A percentile compares a stretch with the other conserved stretches of the same genome.
These are phyloP conservation scores for Asterionellopsis glacialis DNA, from an alignment of 108 stramenopile genomes.

Conservation along the genomic window DNA sequence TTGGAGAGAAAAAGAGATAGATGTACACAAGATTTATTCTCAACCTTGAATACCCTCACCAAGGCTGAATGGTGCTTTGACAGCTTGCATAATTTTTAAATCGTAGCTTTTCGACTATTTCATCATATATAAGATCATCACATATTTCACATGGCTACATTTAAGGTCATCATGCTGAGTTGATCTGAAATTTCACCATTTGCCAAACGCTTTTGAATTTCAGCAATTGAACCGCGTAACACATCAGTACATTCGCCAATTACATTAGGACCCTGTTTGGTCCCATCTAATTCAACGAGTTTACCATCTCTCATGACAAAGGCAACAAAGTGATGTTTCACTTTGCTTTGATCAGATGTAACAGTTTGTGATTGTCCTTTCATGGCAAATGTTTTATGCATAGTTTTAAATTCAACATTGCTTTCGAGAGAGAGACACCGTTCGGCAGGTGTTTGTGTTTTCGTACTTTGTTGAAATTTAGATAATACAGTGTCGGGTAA, in stretches of 20 bases:
- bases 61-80: too few relatives aligned
- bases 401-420: constrained; percentile 32
- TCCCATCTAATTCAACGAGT: constrained; percentile 53
- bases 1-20: too few relatives aligned
- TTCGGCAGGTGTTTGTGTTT: constrained; percentile 25
- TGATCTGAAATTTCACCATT: constrained; percentile 44
- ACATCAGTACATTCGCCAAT: constrained; percentile 34
- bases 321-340: constrained; percentile 50
- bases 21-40: too few relatives aligned
- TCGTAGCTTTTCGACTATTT: too few relatives aligned
- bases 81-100: too few relatives aligned
- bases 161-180: constrained; percentile 52
- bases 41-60: too few relatives aligned
- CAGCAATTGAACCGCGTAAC: constrained; percentile 36
- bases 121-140: too few relatives aligned
- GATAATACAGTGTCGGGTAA: constrained; percentile 25
- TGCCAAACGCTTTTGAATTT: constrained; percentile 38
- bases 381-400: constrained; percentile 34
- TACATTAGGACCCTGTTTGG: constrained; percentile 44
- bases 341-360: constrained; percentile 33
- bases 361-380: constrained; percentile 38
- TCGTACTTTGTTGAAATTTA: constrained; percentile 15
- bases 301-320: constrained; percentile 31
- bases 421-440: constrained; percentile 29
- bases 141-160: constrained; percentile 11